Percentiles rank a stretch among this genome's conserved stretches.
phyloP scores from a whole-genome alignment of 169 alveolate genomes.

The Cryptosporidium sp. region DNA sequence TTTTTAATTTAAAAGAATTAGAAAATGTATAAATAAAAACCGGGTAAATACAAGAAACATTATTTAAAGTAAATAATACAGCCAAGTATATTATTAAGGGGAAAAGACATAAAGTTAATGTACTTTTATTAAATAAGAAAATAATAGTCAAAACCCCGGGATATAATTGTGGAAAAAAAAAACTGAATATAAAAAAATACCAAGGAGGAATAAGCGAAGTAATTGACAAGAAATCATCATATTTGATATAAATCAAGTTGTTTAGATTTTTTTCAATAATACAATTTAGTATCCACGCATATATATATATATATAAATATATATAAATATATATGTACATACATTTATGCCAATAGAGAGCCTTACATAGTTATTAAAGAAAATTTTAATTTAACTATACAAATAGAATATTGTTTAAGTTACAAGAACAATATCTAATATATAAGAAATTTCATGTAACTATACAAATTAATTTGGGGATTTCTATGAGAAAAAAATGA shows the following conservation, averaged over 20 bases:
- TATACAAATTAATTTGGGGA: neutral
- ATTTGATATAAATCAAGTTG: neutral
- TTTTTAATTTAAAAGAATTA: neutral
- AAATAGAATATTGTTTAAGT: neutral
- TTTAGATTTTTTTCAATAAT: neutral
- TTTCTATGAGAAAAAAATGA: constrained; percentile 12
- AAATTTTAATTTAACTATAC: neutral
- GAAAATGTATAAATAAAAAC: neutral
- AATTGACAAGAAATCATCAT: constrained; percentile 5
- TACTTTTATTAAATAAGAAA: neutral
- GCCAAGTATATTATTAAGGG: neutral
- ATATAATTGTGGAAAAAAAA: neutral
- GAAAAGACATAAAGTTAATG: neutral
- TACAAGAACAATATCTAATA: neutral
- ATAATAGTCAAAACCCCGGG: neutral
- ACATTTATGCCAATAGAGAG: neutral
- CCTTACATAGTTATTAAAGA: neutral
- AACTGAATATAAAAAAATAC: neutral
- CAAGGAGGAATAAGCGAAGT: neutral
- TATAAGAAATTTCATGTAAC: neutral
- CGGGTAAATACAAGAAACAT: neutral
- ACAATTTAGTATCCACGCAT: neutral
- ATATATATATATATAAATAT: neutral
- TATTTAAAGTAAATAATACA: neutral
- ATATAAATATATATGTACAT: neutral